phyloP scores from a whole-genome alignment of 495 filamentous ascomycete genomes.

The Penicillium steckii region DNA sequence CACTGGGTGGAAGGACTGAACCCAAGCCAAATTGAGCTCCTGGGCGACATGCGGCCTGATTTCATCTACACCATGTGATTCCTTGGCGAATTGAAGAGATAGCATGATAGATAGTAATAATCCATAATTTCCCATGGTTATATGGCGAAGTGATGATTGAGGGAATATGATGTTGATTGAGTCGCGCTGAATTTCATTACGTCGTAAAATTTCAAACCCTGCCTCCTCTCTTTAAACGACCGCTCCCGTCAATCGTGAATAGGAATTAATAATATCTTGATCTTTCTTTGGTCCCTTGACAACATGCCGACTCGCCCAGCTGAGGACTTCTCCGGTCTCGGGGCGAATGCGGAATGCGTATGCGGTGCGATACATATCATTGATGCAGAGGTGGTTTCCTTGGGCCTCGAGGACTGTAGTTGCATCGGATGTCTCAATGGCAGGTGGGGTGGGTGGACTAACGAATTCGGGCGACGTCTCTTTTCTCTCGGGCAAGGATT shows the following conservation, averaged over 20 bases:
- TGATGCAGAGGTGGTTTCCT: constrained; percentile 47
- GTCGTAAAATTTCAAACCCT: neutral
- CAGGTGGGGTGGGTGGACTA: constrained; percentile 27
- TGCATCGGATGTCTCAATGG: neutral
- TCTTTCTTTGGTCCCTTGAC: constrained; percentile 47
- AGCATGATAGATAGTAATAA: neutral
- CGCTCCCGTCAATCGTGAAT: constrained; percentile 12
- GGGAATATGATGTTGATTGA: neutral
- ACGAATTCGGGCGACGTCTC: constrained; percentile 17
- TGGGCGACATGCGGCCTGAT: constrained; percentile 73
- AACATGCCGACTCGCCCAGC: constrained; percentile 48
- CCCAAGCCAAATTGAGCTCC: constrained; percentile 27
- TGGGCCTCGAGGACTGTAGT: constrained; percentile 34
- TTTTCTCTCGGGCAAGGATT: neutral
- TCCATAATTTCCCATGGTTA: neutral
- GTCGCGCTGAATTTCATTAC: neutral
- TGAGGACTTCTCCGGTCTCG: constrained; percentile 38
- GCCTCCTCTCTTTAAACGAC: too few species aligned
- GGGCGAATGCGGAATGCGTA: constrained; percentile 43
- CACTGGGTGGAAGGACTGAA: constrained; percentile 51
- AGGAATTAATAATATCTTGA: constrained; percentile 48
- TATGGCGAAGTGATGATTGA: neutral
- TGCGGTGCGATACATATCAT: constrained; percentile 50
- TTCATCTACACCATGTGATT: constrained; percentile 71
- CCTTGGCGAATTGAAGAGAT: too few species aligned